These are phyloP conservation scores for Lycium ferocissimum DNA, from an alignment of 257 asterid species.

Conservation along the genomic window DNA sequence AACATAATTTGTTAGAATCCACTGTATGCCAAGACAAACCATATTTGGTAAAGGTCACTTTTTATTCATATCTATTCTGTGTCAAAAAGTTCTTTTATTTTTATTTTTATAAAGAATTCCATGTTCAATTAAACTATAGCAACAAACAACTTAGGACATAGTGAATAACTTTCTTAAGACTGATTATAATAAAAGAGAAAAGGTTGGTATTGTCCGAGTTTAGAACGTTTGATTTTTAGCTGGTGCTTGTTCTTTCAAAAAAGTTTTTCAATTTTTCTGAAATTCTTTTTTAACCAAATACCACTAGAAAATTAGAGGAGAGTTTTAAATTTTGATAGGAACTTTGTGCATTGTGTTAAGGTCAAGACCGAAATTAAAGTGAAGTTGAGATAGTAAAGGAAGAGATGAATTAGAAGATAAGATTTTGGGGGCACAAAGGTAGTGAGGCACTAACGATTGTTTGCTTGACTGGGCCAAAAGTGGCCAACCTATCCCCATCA, in stretches of 20 bases:
- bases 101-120: not conserved
- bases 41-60: not conserved
- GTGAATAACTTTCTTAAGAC: not conserved
- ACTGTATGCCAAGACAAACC: not conserved
- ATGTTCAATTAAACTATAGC: not conserved
- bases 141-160: not conserved
- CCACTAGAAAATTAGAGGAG: not conserved
- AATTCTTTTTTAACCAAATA: no score
- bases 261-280: not conserved
- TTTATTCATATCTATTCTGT: not conserved
- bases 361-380: not conserved
- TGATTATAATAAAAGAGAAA: not conserved
- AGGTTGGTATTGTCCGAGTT: not conserved
- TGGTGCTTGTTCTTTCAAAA: not conserved
- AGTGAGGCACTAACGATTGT: not conserved
- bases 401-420: conserved; percentile 16
- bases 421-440: conserved; percentile 1
- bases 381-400: not conserved
- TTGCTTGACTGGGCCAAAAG: not conserved
- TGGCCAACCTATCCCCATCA: not conserved
- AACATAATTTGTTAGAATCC: not conserved
- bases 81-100: not conserved
- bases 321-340: not conserved
- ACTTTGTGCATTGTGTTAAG: not conserved
- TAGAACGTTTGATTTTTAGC: not conserved